Evolutionary conservation across 2,329 filamentous ascomycete species (phyloP).

Genomic region (Fusarium piperis): DNA sequence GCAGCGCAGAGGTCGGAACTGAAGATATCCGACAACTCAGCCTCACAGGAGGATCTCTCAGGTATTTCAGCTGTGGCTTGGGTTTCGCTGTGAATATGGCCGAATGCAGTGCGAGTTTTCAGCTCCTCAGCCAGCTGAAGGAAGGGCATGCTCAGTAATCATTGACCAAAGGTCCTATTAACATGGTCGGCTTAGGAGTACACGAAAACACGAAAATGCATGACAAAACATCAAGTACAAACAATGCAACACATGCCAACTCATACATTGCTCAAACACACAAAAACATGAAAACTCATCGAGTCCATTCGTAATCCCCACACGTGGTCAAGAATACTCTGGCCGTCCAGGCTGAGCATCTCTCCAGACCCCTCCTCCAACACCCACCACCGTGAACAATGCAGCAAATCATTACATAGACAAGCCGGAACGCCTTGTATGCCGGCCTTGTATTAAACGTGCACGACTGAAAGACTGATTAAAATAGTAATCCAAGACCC

Average conservation of each 20-base stretch:
- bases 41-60: not conserved
- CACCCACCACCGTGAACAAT: not conserved
- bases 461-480: constrained; percentile 37
- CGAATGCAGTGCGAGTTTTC: not conserved
- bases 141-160: not conserved
- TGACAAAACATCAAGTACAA: not conserved
- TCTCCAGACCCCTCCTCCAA: not conserved
- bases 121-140: not conserved
- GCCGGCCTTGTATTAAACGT: constrained; percentile 38
- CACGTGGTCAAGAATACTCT: not conserved
- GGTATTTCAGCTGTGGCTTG: not conserved
- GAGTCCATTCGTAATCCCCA: not conserved
- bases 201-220: not conserved
- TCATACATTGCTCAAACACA: not conserved
- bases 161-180: not conserved
- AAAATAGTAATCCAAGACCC: constrained; percentile 35
- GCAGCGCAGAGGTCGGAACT: not conserved
- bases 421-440: constrained; percentile 41
- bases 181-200: not conserved
- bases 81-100: not conserved
- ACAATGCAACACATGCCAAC: not conserved
- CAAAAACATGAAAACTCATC: not conserved
- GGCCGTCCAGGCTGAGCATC: not conserved
- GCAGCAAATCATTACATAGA: constrained; percentile 21
- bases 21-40: not conserved